Evolutionary conservation across 176 grass and related monocot species (phyloP).

Genomic region (Calamus simplicifolius): DNA sequence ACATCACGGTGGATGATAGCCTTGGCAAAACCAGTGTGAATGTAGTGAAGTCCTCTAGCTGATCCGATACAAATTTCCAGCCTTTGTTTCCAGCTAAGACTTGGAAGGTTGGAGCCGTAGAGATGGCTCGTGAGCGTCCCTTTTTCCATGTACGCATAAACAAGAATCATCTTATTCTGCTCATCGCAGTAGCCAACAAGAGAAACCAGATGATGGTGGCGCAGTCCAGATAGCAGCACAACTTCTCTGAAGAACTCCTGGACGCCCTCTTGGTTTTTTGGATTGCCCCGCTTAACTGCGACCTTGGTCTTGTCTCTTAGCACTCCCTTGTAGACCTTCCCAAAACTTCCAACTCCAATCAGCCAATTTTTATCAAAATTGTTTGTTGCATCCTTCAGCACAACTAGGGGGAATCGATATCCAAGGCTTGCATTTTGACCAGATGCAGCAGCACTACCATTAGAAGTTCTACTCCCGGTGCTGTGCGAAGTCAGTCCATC

Average conservation of each 20-base stretch:
- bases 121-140: conserved; percentile 84
- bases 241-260: conserved; percentile 90
- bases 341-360: conserved; percentile 86
- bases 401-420: conserved; percentile 54
- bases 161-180: conserved; percentile 93
- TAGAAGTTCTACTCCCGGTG: conserved; percentile 60
- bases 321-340: conserved; percentile 84
- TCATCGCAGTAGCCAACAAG: conserved; percentile 90
- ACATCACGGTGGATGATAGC: too few species aligned
- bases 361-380: conserved; percentile 93
- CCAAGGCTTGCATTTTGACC: conserved; percentile 65
- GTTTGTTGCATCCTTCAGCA: conserved; percentile 87
- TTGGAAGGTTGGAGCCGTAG: too few species aligned
- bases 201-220: conserved; percentile 86
- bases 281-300: conserved; percentile 86
- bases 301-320: conserved; percentile 81
- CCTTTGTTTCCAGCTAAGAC: too few species aligned
- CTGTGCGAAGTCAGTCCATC: conserved; percentile 68
- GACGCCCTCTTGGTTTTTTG: conserved; percentile 77
- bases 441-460: conserved; percentile 63
- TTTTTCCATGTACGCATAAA: conserved; percentile 96
- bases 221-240: conserved; percentile 68
- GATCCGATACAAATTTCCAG: too few species aligned
- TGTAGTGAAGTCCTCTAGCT: too few species aligned
- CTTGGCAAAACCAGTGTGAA: too few species aligned